Evolutionary conservation across 768 basidiomycete genomes (phyloP).

Genomic region (Hericium coralloides): DNA sequence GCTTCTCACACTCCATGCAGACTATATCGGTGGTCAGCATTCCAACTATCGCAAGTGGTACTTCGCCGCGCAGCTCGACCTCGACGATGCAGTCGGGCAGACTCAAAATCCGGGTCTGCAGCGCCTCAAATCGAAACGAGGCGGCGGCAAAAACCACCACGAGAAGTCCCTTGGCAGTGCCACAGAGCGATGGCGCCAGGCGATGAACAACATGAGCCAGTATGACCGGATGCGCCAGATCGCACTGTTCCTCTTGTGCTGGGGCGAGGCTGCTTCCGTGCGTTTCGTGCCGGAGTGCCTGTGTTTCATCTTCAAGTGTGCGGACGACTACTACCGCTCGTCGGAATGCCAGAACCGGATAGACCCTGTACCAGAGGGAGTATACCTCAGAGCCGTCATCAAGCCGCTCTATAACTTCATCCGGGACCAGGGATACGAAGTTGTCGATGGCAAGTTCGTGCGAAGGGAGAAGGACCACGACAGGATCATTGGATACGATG

Average conservation of each 20-base stretch:
- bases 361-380: conserved; percentile 88
- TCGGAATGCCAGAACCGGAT: conserved; percentile 93
- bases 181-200: conserved; percentile 88
- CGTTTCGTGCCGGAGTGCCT: conserved; percentile 94
- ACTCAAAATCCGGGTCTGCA: conserved; percentile 86
- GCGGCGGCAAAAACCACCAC: conserved; percentile 46
- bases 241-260: conserved; percentile 89
- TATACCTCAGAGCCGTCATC: conserved; percentile 86
- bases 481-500: conserved; percentile 95
- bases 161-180: conserved; percentile 73
- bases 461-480: conserved; percentile 90
- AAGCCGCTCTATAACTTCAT: conserved; percentile 96
- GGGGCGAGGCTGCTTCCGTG: conserved; percentile 98
- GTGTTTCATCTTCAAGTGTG: conserved; percentile 99
- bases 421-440: conserved; percentile 95
- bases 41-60: conserved; percentile 99
- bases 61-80: conserved; percentile 96
- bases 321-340: conserved; percentile 98
- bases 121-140: conserved; percentile 58
- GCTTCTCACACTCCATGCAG: conserved; percentile 89
- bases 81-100: conserved; percentile 93
- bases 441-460: conserved; percentile 91
- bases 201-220: conserved; percentile 98
- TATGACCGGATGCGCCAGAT: conserved; percentile 96
- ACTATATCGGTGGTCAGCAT: conserved; percentile 97